Percentiles rank a stretch among this genome's conserved stretches.
phyloP scores from a whole-genome alignment of 495 filamentous ascomycete genomes.

The Margaritispora aquatica region DNA sequence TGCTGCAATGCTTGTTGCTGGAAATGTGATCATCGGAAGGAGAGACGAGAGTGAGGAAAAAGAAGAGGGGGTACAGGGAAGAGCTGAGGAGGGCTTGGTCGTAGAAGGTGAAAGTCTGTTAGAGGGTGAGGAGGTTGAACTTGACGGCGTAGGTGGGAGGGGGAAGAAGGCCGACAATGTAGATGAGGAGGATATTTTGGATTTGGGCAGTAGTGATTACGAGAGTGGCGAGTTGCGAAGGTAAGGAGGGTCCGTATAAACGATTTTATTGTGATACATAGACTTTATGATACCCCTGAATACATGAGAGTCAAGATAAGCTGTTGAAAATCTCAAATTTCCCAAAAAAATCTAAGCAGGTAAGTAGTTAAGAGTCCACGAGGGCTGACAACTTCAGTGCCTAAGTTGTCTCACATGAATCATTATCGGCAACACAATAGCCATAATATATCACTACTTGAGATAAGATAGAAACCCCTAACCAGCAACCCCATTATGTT shows the following conservation, averaged over 20 bases:
- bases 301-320: too few relatives aligned
- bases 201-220: background rate
- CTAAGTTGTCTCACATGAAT: too few relatives aligned
- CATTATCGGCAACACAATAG: too few relatives aligned
- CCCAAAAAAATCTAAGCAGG: too few relatives aligned
- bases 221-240: background rate
- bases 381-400: too few relatives aligned
- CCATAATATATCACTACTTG: too few relatives aligned
- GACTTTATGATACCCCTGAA: background rate
- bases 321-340: too few relatives aligned
- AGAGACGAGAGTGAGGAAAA: conserved; percentile 51
- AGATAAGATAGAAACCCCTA: too few relatives aligned
- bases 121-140: conserved; percentile 10
- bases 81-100: background rate
- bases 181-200: conserved; percentile 19
- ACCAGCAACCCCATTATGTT: too few relatives aligned
- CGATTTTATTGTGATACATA: too few relatives aligned
- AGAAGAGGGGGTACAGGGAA: background rate
- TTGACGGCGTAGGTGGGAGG: conserved; percentile 3
- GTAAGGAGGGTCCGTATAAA: too few relatives aligned
- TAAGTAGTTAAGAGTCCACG: too few relatives aligned
- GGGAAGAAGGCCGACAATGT: background rate
- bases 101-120: conserved; percentile 10
- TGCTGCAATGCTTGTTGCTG: conserved; percentile 75
- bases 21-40: conserved; percentile 85